These are phyloP conservation scores for Maudiozyma turicensis DNA, from an alignment of 805 yeast species.

Conservation along the genomic window DNA sequence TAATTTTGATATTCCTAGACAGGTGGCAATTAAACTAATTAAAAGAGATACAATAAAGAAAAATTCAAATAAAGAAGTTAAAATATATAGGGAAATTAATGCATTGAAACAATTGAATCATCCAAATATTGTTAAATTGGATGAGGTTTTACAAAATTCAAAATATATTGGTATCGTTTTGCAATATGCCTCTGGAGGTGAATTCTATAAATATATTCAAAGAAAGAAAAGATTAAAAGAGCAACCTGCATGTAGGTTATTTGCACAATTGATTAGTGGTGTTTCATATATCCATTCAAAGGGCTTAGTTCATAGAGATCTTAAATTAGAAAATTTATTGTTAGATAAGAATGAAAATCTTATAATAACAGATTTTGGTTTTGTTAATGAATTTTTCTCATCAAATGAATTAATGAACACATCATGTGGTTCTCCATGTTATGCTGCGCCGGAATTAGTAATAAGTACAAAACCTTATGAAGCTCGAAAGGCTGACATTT, in stretches of 20 bases:
- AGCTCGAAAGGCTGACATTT: conserved; percentile 89
- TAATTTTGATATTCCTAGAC: conserved; percentile 40
- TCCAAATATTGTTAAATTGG: conserved; percentile 88
- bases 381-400: conserved; percentile 66
- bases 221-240: conserved; percentile 82
- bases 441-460: conserved; percentile 96
- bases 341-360: conserved; percentile 81
- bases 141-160: conserved; percentile 89
- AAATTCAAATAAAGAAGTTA: conserved; percentile 74
- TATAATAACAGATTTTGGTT: conserved; percentile 86
- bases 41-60: conserved; percentile 80
- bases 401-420: conserved; percentile 82
- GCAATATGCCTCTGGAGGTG: conserved; percentile 97
- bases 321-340: conserved; percentile 79
- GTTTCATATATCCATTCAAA: conserved; percentile 88
- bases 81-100: conserved; percentile 87
- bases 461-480: conserved; percentile 84
- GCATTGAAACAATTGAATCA: conserved; percentile 78
- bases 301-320: conserved; percentile 85
- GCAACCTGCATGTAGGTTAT: conserved; percentile 71
- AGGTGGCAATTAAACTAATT: conserved; percentile 89
- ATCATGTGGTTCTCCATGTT: conserved; percentile 95
- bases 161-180: conserved; percentile 92
- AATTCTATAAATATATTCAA: conserved; percentile 83
- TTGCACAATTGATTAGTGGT: conserved; percentile 90